A percentile compares a stretch with the other conserved stretches of the same genome.
These are phyloP conservation scores for Mucor mucedo DNA, from an alignment of 371 early-diverging fungal species.

Conservation along the genomic window DNA sequence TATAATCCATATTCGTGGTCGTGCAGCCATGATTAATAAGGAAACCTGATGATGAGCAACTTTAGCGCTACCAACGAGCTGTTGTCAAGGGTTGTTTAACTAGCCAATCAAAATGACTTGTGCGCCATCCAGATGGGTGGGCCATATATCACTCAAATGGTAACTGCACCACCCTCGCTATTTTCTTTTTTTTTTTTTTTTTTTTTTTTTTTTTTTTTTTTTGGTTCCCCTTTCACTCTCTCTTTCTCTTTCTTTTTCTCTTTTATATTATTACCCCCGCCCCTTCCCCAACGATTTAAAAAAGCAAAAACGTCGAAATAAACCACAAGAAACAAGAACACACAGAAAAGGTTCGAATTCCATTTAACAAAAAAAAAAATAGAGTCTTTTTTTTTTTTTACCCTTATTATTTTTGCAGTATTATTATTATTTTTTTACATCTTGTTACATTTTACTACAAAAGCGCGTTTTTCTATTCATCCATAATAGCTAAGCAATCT, in stretches of 20 bases:
- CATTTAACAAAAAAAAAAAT: background rate
- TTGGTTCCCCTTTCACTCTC: background rate
- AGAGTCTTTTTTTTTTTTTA: background rate
- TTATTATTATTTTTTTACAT: background rate
- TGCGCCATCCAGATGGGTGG: background rate
- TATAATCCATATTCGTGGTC: too few species aligned
- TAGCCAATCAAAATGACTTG: background rate
- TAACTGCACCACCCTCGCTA: slow-evolving; percentile 8
- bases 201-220: background rate
- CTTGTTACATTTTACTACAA: background rate
- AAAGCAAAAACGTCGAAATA: background rate
- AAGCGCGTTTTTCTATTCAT: slow-evolving; percentile 4
- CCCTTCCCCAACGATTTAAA: background rate
- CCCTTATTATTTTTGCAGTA: background rate
- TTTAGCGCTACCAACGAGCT: too few species aligned
- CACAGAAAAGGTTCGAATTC: slow-evolving; percentile 3
- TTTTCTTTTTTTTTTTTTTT: slow-evolving; percentile 1
- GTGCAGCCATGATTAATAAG: too few species aligned
- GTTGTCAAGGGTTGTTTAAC: too few species aligned
- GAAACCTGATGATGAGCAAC: too few species aligned
- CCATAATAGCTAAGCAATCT: background rate
- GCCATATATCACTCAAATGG: background rate
- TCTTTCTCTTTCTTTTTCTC: background rate
- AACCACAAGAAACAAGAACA: background rate
- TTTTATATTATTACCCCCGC: background rate